Conservation (phyloP, 495 filamentous ascomycete species). For the Neurospora sp. region DNA sequence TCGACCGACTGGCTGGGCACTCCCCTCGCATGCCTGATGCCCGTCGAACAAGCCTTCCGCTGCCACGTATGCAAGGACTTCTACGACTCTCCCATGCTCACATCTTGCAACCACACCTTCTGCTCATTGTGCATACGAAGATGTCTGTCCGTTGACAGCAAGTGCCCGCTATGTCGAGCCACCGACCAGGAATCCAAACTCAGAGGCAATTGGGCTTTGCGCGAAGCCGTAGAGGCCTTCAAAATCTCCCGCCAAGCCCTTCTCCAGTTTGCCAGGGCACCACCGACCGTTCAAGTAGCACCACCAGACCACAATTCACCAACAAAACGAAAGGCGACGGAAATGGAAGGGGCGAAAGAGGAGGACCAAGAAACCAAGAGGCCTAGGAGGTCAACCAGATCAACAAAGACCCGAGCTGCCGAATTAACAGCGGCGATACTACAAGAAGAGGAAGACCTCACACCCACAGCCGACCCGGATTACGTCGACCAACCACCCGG, state of each 20-base stretch:
- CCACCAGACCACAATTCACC: background rate
- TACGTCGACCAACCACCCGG: slow-evolving; percentile 23
- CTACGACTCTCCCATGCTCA: slow-evolving; percentile 86
- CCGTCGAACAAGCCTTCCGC: slow-evolving; percentile 76
- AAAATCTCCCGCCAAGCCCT: slow-evolving; percentile 49
- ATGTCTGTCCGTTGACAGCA: slow-evolving; percentile 66
- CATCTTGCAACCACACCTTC: slow-evolving; percentile 90
- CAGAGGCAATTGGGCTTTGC: slow-evolving; percentile 69
- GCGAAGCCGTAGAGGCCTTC: slow-evolving; percentile 79
- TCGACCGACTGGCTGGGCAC: slow-evolving; percentile 92
- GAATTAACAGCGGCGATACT: slow-evolving; percentile 27
- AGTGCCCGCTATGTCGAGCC: slow-evolving; percentile 75
- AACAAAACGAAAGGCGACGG: slow-evolving; percentile 43
- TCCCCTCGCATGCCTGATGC: slow-evolving; percentile 56
- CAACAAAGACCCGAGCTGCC: slow-evolving; percentile 27
- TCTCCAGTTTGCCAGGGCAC: slow-evolving; percentile 48
- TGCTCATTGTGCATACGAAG: slow-evolving; percentile 91
- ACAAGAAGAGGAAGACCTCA: slow-evolving; percentile 23
- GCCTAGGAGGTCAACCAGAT: slow-evolving; percentile 34
- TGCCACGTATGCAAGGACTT: slow-evolving; percentile 99
- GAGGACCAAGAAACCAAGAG: slow-evolving; percentile 29
- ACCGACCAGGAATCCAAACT: slow-evolving; percentile 73
- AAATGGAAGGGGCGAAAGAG: slow-evolving; percentile 31
- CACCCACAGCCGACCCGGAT: slow-evolving; percentile 9
- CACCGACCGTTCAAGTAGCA: slow-evolving; percentile 4